These are phyloP conservation scores for Brassica balearica DNA, from an alignment of 441 rosid genomes.

Conservation along the genomic window DNA sequence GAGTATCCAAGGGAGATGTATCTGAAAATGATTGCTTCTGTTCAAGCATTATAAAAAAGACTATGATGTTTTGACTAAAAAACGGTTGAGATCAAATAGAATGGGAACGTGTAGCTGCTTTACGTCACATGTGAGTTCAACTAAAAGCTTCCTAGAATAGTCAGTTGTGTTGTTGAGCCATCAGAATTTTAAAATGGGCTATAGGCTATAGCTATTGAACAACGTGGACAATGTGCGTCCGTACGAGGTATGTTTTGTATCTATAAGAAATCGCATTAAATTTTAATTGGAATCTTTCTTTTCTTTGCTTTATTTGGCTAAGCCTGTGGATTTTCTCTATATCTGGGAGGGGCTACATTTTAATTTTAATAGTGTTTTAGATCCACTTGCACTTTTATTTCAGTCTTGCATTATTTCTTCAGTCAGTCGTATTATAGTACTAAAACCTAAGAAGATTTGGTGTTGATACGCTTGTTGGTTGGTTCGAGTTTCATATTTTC, in stretches of 20 bases:
- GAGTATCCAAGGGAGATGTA: neutral
- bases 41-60: neutral
- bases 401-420: no score
- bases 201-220: neutral
- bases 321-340: neutral
- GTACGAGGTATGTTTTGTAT: conserved; percentile 31
- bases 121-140: neutral
- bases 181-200: neutral
- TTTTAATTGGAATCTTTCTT: neutral
- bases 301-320: conserved; percentile 11
- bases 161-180: conserved; percentile 7
- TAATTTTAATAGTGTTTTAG: neutral
- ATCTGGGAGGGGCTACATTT: conserved; percentile 22
- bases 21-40: neutral
- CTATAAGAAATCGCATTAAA: conserved; percentile 27
- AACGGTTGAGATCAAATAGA: conserved; percentile 5
- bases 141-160: conserved; percentile 12
- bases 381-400: neutral
- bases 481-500: no score
- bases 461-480: no score
- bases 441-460: no score
- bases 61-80: neutral
- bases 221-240: conserved; percentile 27
- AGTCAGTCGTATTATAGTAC: no score
- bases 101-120: neutral